A percentile compares a stretch with the other conserved stretches of the same genome.
phyloP scores from a whole-genome alignment of 176 grass and related monocot genomes.

The Lolium multiflorum region DNA sequence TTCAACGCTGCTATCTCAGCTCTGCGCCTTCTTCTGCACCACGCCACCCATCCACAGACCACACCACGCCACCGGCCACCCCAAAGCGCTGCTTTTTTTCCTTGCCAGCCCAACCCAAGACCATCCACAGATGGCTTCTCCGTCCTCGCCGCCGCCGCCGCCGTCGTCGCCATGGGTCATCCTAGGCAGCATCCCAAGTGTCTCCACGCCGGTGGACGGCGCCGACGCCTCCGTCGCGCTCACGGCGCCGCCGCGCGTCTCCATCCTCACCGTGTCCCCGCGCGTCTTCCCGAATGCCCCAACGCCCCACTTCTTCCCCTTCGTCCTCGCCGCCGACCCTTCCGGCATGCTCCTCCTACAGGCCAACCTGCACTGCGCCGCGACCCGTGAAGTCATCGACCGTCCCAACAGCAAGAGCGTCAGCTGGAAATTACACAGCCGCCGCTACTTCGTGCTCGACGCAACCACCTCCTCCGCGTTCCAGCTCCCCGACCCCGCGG shows the following conservation, averaged over 20 bases:
- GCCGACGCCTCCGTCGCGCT: background rate
- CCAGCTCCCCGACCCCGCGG: background rate
- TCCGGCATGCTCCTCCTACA: background rate
- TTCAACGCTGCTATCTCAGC: background rate
- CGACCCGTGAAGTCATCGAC: background rate
- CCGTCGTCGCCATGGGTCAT: background rate
- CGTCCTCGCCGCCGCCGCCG: background rate
- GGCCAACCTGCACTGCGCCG: background rate
- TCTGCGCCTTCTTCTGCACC: background rate
- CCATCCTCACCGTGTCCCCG: constrained; percentile 1
- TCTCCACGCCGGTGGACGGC: background rate
- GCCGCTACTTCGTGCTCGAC: background rate
- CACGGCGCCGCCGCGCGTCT: background rate
- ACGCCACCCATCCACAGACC: background rate
- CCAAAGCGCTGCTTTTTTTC: too few species aligned
- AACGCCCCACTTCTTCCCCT: background rate
- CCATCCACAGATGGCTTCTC: background rate
- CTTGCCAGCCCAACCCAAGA: background rate
- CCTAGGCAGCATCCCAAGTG: background rate
- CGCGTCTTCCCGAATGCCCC: background rate
- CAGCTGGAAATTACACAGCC: background rate
- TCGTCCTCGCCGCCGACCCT: background rate
- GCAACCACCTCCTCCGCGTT: background rate
- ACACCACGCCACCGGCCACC: too few species aligned
- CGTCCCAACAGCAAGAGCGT: background rate